A percentile compares a stretch with the other conserved stretches of the same genome.
Conservation (phyloP, 129 eudicot genomes). For the Erigeron canadensis region DNA sequence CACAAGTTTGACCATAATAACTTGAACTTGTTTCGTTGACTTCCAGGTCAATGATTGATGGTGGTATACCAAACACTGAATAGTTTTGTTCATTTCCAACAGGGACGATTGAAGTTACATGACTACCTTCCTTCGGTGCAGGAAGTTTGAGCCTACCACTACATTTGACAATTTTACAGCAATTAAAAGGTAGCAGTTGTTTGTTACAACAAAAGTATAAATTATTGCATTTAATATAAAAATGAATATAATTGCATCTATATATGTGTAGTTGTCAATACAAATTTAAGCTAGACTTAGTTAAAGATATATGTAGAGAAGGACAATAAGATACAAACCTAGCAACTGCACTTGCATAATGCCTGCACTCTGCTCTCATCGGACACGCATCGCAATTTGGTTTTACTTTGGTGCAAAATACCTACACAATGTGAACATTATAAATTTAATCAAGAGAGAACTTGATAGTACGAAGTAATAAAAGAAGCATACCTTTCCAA, state of each 20-base stretch:
- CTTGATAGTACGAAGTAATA: background rate
- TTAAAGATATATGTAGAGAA: background rate
- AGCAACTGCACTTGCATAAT: conserved; percentile 58
- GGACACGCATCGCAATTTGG: conserved; percentile 89
- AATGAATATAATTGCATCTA: background rate
- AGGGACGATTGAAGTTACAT: conserved; percentile 15
- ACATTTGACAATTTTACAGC: conserved; percentile 22
- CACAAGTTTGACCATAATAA: conserved; percentile 27
- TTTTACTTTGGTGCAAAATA: conserved; percentile 56
- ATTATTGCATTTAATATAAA: no score
- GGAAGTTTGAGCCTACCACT: conserved; percentile 52
- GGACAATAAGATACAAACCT: conserved; percentile 48
- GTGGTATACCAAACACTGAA: conserved; percentile 17
- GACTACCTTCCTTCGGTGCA: conserved; percentile 23
- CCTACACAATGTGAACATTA: conserved; percentile 31
- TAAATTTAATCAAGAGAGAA: conserved; percentile 3
- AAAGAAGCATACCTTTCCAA: conserved; percentile 61
- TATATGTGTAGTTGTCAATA: no score
- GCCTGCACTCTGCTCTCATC: conserved; percentile 63
- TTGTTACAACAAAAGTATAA: background rate
- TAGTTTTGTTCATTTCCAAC: conserved; percentile 23
- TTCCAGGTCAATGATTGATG: conserved; percentile 9
- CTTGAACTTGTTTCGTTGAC: conserved; percentile 14
- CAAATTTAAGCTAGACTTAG: background rate
- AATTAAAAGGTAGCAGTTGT: background rate